Evolutionary conservation across 148 eudicot genomes (phyloP).

Genomic region (Vaccinium myrtillus): DNA sequence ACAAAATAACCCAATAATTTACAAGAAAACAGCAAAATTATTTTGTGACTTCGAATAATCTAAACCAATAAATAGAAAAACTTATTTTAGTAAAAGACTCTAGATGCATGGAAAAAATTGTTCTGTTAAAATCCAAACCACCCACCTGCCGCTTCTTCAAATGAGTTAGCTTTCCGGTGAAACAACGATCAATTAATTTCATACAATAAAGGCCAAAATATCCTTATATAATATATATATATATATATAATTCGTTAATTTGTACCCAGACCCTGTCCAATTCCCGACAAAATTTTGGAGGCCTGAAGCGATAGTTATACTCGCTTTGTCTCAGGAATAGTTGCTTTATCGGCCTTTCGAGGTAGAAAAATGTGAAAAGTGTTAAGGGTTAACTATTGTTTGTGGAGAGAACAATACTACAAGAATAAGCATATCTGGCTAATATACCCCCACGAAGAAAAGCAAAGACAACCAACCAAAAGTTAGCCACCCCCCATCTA

Average conservation of each 20-base stretch:
- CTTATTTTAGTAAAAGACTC: background rate
- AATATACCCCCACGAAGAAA: constrained; percentile 5
- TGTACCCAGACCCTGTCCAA: background rate
- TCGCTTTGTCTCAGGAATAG: background rate
- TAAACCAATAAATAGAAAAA: no score
- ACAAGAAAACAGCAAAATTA: no score
- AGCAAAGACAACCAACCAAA: background rate
- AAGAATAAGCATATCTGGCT: constrained; percentile 14
- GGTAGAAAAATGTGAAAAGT: background rate
- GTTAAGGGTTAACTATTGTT: background rate
- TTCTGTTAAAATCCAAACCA: background rate
- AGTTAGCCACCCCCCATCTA: background rate
- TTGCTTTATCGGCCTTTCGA: background rate
- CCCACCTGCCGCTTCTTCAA: background rate
- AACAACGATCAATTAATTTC: background rate
- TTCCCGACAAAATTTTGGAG: background rate
- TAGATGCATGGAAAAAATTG: background rate
- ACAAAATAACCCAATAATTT: no score
- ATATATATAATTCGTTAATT: background rate
- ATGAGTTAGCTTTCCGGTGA: background rate
- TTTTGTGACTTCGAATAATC: background rate
- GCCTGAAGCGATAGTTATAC: background rate
- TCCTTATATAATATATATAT: no score
- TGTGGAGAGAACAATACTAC: background rate
- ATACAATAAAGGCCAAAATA: background rate